Percentiles rank a stretch among this genome's conserved stretches.
Evolutionary conservation across 2,329 filamentous ascomycete genomes (phyloP).

Genomic region (Sclerotinia nivalis): DNA sequence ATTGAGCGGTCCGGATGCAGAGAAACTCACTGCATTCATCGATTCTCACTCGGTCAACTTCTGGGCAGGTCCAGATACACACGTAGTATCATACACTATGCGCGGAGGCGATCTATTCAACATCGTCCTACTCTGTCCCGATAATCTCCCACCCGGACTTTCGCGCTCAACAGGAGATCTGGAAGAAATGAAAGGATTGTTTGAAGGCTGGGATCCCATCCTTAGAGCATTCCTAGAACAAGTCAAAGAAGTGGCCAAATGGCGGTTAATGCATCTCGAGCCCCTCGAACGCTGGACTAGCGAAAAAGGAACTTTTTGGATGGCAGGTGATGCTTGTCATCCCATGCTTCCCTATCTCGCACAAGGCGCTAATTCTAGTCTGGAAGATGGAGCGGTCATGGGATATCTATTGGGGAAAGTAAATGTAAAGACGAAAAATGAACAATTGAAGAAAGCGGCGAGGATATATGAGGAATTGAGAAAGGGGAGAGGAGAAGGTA

Average conservation of each 20-base stretch:
- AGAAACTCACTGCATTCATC: conserved; percentile 48
- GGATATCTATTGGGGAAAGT: conserved; percentile 58
- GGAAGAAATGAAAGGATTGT: conserved; percentile 61
- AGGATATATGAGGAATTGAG: conserved; percentile 50
- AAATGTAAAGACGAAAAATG: conserved; percentile 41
- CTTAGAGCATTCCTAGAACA: conserved; percentile 47
- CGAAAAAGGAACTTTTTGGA: conserved; percentile 33
- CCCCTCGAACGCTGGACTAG: conserved; percentile 36
- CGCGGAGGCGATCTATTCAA: conserved; percentile 62
- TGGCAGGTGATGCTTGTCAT: conserved; percentile 60
- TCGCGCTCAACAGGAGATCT: conserved; percentile 54
- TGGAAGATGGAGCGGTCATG: conserved; percentile 68
- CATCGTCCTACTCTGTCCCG: conserved; percentile 64
- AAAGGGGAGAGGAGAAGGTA: conserved; percentile 52
- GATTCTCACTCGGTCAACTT: conserved; percentile 49
- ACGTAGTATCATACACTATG: conserved; percentile 61
- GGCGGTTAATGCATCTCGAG: conserved; percentile 62
- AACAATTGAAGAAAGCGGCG: conserved; percentile 49
- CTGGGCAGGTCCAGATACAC: conserved; percentile 51
- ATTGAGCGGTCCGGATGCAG: conserved; percentile 49
- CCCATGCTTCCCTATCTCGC: conserved; percentile 64
- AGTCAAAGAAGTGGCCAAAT: conserved; percentile 64
- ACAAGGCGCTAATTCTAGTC: conserved; percentile 65
- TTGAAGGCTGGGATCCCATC: conserved; percentile 65
- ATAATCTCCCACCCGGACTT: conserved; percentile 58